Evolutionary conservation across 768 basidiomycete genomes (phyloP).

Genomic region (Leccinellum luteum): DNA sequence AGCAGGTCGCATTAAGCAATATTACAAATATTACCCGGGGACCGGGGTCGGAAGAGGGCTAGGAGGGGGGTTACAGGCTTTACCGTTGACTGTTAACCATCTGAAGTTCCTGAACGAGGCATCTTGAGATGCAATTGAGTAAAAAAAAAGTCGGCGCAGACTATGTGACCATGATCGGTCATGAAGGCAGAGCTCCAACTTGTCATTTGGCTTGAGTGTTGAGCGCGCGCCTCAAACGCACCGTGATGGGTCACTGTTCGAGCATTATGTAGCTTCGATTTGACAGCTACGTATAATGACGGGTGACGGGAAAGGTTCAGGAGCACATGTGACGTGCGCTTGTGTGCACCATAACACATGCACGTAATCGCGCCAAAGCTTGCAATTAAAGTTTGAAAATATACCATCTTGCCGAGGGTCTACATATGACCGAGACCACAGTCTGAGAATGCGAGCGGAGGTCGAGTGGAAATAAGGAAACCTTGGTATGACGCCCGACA

Average conservation of each 20-base stretch:
- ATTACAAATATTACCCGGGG: not conserved
- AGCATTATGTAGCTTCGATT: constrained; percentile 4
- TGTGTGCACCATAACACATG: constrained; percentile 17
- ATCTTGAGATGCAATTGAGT: constrained; percentile 28
- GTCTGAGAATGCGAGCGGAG: constrained; percentile 12
- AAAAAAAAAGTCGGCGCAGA: constrained; percentile 45
- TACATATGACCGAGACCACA: not conserved
- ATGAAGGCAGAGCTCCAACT: not conserved
- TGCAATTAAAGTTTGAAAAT: constrained; percentile 29
- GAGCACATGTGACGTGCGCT: constrained; percentile 20
- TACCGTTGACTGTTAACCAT: constrained; percentile 50
- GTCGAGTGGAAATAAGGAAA: constrained; percentile 23
- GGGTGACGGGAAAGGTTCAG: not conserved
- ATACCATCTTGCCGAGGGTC: not conserved
- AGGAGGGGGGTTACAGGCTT: not conserved
- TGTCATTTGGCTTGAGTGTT: constrained; percentile 19
- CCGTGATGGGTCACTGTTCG: constrained; percentile 2
- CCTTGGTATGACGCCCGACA: constrained; percentile 5
- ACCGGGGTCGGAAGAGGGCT: not conserved
- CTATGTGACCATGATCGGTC: constrained; percentile 42
- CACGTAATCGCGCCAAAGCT: constrained; percentile 36
- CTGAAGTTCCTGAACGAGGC: constrained; percentile 36
- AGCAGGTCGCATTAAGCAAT: constrained; percentile 9
- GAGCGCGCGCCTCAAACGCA: constrained; percentile 18
- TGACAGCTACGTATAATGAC: constrained; percentile 9